These are phyloP conservation scores for Cyclotella atomus DNA, from an alignment of 108 stramenopile species.

Conservation along the genomic window DNA sequence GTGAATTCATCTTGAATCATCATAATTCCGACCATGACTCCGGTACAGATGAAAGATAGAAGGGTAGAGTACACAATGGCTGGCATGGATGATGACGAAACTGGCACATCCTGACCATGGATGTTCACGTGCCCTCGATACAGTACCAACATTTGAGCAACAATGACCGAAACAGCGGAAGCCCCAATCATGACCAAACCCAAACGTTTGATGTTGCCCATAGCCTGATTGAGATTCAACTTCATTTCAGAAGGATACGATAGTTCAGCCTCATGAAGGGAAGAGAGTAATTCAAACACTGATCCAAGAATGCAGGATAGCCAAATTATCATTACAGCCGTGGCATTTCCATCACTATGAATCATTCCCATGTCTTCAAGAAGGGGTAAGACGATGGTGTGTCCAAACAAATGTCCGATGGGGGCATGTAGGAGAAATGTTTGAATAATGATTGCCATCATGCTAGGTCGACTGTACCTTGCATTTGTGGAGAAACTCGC, in stretches of 20 bases:
- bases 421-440: background rate
- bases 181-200: conserved; percentile 10
- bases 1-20: conserved; percentile 36
- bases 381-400: conserved; percentile 19
- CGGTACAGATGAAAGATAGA: conserved; percentile 21
- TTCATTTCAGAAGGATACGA: conserved; percentile 11
- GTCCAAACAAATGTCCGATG: conserved; percentile 23
- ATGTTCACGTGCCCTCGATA: conserved; percentile 1
- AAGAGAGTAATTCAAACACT: conserved; percentile 22
- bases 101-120: background rate
- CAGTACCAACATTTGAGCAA: conserved; percentile 8
- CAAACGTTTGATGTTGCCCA: conserved; percentile 10
- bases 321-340: background rate
- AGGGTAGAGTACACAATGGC: conserved; percentile 12
- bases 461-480: conserved; percentile 36
- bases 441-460: conserved; percentile 28
- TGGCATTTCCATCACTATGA: background rate
- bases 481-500: background rate
- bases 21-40: conserved; percentile 15
- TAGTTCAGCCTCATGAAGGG: conserved; percentile 24
- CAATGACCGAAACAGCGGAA: background rate
- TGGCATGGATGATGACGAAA: background rate
- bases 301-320: conserved; percentile 33
- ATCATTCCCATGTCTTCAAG: conserved; percentile 12
- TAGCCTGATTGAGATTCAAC: background rate